Evolutionary conservation across 768 basidiomycete genomes (phyloP).

Genomic region (Amanita subjunquillea): DNA sequence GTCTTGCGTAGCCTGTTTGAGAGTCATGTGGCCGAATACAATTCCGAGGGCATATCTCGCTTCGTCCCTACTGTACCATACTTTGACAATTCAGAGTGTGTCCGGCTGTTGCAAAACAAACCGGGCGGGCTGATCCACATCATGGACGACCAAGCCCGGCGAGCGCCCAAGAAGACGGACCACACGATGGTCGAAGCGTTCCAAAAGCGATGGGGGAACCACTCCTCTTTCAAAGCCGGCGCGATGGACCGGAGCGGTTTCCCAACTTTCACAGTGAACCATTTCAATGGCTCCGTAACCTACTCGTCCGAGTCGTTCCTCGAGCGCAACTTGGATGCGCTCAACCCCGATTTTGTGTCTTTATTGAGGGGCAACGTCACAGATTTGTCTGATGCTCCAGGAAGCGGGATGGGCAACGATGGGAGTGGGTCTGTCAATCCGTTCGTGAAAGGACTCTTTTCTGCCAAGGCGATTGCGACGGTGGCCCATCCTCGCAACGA

Average conservation of each 20-base stretch:
- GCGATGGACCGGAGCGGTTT: slow-evolving; percentile 65
- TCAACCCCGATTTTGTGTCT: slow-evolving; percentile 90
- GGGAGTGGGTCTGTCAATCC: slow-evolving; percentile 78
- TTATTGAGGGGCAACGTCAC: slow-evolving; percentile 60
- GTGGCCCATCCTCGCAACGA: slow-evolving; percentile 89
- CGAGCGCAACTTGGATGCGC: slow-evolving; percentile 76
- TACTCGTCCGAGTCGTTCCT: slow-evolving; percentile 90
- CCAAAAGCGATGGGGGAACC: slow-evolving; percentile 89
- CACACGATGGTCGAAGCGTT: slow-evolving; percentile 93
- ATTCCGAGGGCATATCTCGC: slow-evolving; percentile 65
- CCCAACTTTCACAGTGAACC: slow-evolving; percentile 84
- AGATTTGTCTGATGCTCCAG: slow-evolving; percentile 18
- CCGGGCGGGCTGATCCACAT: slow-evolving; percentile 94
- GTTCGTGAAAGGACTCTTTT: slow-evolving; percentile 87
- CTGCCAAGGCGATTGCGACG: slow-evolving; percentile 80
- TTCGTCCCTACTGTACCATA: slow-evolving; percentile 65
- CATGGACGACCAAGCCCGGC: slow-evolving; percentile 92
- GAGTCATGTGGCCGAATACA: slow-evolving; percentile 73
- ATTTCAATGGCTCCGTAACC: slow-evolving; percentile 84
- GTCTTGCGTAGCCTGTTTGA: slow-evolving; percentile 76
- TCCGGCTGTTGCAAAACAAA: slow-evolving; percentile 74
- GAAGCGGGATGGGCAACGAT: slow-evolving; percentile 30
- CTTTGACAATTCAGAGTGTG: slow-evolving; percentile 86
- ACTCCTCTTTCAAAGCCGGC: slow-evolving; percentile 83
- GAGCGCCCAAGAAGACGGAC: slow-evolving; percentile 84